phyloP scores from a whole-genome alignment of 148 eudicot genomes.

The Camellia sinensis region DNA sequence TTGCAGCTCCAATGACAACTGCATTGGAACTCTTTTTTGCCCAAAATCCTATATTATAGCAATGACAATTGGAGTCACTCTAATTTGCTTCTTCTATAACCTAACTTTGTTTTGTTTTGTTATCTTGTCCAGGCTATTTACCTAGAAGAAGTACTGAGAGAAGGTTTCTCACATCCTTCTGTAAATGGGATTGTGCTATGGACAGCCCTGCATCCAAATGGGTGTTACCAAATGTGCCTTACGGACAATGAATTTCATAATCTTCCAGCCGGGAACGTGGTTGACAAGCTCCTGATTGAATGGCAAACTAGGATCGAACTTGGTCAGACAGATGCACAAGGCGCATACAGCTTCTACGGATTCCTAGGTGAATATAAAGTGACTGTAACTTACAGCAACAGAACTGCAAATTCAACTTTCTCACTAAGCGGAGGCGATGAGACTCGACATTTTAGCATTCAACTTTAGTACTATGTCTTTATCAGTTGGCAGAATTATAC shows the following conservation, averaged over 20 bases:
- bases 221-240: constrained; percentile 91
- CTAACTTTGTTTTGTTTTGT: constrained; percentile 11
- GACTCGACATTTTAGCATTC: constrained; percentile 65
- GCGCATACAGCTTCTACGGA: constrained; percentile 65
- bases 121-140: constrained; percentile 47
- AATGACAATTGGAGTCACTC: too few relatives aligned
- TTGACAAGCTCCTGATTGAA: constrained; percentile 63
- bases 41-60: too few relatives aligned
- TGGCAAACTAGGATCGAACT: constrained; percentile 56
- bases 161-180: constrained; percentile 5
- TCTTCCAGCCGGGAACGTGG: constrained; percentile 74
- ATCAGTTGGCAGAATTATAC: not conserved
- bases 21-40: too few relatives aligned
- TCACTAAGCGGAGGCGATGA: constrained; percentile 58
- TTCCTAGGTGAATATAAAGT: constrained; percentile 69
- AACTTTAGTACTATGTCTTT: constrained; percentile 27
- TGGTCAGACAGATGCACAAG: constrained; percentile 55
- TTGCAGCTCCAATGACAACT: too few relatives aligned
- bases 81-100: not conserved
- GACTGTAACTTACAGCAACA: constrained; percentile 36
- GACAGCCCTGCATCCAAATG: constrained; percentile 59
- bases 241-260: constrained; percentile 59
- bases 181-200: constrained; percentile 65
- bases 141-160: constrained; percentile 36
- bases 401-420: constrained; percentile 41